Evolutionary conservation across 148 eudicot genomes (phyloP), one percentile per base, ranked within the genome.

Genomic region (Rhododendron ovatum): DNA sequence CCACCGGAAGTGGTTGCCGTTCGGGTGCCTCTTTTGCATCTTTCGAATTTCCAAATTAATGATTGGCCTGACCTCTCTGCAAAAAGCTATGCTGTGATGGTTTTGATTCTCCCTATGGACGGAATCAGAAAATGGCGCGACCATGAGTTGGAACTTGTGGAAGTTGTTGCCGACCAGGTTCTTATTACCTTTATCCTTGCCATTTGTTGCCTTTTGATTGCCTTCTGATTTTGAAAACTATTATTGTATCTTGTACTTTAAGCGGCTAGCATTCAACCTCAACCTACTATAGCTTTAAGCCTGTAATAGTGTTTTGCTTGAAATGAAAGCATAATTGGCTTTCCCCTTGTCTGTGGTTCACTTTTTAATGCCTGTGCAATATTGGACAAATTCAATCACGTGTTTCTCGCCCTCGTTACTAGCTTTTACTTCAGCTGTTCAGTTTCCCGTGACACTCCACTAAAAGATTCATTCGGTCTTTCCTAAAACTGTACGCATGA

Each of bases 151-250:
- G 98, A 95, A 86, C 98, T 95, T 30, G 97, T 95, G 61, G 97
- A 95, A 89, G 98, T 95, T 83, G 98, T 95, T 85, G 98, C 94
- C 17, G 98, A 95, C 65, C 97, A 95, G 98, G 98, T 95, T 30
- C 50, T 51, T 61, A 14, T n/a, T 48, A 41, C 80, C 82, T 77
- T 85, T 73, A 41, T 85, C 78, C 71, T 78, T 22, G 30, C 78
- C 30, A 67, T 28, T 53, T 26, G 15, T 41, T 80, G 51, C 80
- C 22, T 51, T 28, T 1, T 26, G 11, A 41, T 80, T 81, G 73
- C 53, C 39, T 86, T 22, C 22, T 37, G 77, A 84, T 48, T 73
- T 84, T 84, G 55, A 48, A 2, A 15, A 47, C 13, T 84, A 14
- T 45, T 33, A 17, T 71, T 78, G 9, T 73, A 28, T 15, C 80